Base-by-base conservation (phyloP, 805 yeast genomes). In the Priceomyces castillae region DNA sequence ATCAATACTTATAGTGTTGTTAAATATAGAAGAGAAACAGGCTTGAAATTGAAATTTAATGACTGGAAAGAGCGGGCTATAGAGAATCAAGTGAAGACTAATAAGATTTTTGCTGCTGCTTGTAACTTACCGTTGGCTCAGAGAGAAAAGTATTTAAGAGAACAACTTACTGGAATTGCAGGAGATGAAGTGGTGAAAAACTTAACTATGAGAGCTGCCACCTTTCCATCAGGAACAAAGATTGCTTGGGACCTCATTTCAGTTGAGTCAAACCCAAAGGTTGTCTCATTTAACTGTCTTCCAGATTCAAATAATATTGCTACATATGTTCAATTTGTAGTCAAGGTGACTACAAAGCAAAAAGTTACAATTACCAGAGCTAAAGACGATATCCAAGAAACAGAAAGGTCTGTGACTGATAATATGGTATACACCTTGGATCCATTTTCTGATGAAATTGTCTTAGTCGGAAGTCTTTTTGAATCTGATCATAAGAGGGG, bases 41-140 rank as follows among this genome's bases (percentile, higher is more conserved):
- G 63, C 30, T 58, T 64, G 46, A 64, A 62, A 20, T 78, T 81
- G 30, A 58, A 76, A 44, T 84, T 81, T 62, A 87, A 90, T 25
- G 77, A 81, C 46, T 90, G 96, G 96, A 87, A 86, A 62, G 92
- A 89, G 63, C 76, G 75, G 23, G 95, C 95, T 6, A 81, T 90
- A 53, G 88, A 88, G 52, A 72, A 71, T 40, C 90, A 81, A 61
- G 85, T 84, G 22, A 78, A 78, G 44, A 84, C 87, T n/a, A 89
- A 90, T 65, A 81, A 82, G 56, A 82, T 89, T 2, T 90, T 90
- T 70, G 92, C 95, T 2, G 58, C 67, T 20, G 71, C 68, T 1
- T 70, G 75, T 54, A 61, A 59, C 43, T 54, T 59, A 42, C 59
- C 62, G 4, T 43, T 43, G 15, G 43, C 46, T 7, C 62, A 63